Percentiles rank a stretch among this genome's conserved stretches.
These are phyloP conservation scores for Plectranthus barbatus DNA, from an alignment of 257 asterid species.

Conservation along the genomic window DNA sequence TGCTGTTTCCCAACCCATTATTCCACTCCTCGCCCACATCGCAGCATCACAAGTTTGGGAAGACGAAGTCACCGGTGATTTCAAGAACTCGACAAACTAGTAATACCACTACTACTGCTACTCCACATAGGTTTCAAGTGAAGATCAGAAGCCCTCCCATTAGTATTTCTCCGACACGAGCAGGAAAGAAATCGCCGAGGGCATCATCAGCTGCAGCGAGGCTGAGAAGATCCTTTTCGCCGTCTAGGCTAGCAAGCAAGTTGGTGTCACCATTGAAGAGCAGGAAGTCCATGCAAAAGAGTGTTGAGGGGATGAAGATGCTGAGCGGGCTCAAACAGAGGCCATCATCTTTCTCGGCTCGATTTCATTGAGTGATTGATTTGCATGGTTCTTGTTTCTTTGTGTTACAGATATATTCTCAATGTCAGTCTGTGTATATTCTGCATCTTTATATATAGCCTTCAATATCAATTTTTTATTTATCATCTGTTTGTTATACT, in stretches of 20 bases:
- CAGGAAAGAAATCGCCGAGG: constrained; percentile 38
- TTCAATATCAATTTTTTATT: too few species aligned
- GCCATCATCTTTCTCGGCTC: constrained; percentile 28
- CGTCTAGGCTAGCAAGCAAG: constrained; percentile 25
- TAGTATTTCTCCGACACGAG: constrained; percentile 48
- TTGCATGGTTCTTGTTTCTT: constrained; percentile 12
- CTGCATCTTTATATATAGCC: neutral
- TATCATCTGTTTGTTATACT: too few species aligned
- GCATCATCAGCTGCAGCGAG: constrained; percentile 9
- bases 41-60: constrained; percentile 36
- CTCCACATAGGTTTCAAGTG: constrained; percentile 75
- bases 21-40: constrained; percentile 58
- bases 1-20: constrained; percentile 76
- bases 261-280: constrained; percentile 20
- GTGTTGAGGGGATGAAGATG: constrained; percentile 35
- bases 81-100: constrained; percentile 21
- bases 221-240: constrained; percentile 25
- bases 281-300: constrained; percentile 22
- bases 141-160: constrained; percentile 31
- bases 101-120: neutral
- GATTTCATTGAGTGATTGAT: constrained; percentile 47
- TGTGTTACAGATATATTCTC: constrained; percentile 36
- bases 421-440: constrained; percentile 22
- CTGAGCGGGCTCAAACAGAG: constrained; percentile 66
- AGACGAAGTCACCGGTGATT: constrained; percentile 52